Percentiles rank a stretch among this genome's conserved stretches.
phyloP scores from a whole-genome alignment of 2,329 filamentous ascomycete species.

The Penicillium sp. region DNA sequence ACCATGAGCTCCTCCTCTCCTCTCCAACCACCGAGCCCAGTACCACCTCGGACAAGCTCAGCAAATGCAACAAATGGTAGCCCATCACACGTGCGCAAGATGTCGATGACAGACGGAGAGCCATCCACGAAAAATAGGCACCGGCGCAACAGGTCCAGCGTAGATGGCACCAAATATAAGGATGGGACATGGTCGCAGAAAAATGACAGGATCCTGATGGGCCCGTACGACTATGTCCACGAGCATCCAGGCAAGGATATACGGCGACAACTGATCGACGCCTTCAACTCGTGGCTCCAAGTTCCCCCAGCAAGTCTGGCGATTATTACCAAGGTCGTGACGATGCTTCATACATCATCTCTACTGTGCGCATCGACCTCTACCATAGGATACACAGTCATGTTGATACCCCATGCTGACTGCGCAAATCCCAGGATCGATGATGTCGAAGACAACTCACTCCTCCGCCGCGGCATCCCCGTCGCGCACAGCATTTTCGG shows the following conservation, averaged over 20 bases:
- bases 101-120: slow-evolving; percentile 55
- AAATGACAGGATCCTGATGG: slow-evolving; percentile 44
- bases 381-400: neutral
- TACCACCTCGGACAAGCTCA: slow-evolving; percentile 71
- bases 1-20: slow-evolving; percentile 30
- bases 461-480: slow-evolving; percentile 48
- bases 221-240: slow-evolving; percentile 46
- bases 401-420: neutral
- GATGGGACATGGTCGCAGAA: slow-evolving; percentile 38
- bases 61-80: slow-evolving; percentile 43
- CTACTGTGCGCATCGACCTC: slow-evolving; percentile 36
- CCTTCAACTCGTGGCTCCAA: slow-evolving; percentile 45
- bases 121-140: slow-evolving; percentile 28
- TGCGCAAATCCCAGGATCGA: slow-evolving; percentile 38
- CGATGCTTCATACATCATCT: slow-evolving; percentile 47
- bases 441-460: slow-evolving; percentile 50
- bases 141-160: slow-evolving; percentile 36
- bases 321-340: slow-evolving; percentile 44
- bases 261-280: slow-evolving; percentile 43
- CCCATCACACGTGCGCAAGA: slow-evolving; percentile 9
- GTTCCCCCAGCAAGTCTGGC: slow-evolving; percentile 41
- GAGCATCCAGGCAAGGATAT: slow-evolving; percentile 47
- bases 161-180: slow-evolving; percentile 39
- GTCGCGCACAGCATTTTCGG: slow-evolving; percentile 51
- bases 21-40: slow-evolving; percentile 59